Conservation (phyloP, 495 filamentous ascomycete species). For the Darksidea phi region DNA sequence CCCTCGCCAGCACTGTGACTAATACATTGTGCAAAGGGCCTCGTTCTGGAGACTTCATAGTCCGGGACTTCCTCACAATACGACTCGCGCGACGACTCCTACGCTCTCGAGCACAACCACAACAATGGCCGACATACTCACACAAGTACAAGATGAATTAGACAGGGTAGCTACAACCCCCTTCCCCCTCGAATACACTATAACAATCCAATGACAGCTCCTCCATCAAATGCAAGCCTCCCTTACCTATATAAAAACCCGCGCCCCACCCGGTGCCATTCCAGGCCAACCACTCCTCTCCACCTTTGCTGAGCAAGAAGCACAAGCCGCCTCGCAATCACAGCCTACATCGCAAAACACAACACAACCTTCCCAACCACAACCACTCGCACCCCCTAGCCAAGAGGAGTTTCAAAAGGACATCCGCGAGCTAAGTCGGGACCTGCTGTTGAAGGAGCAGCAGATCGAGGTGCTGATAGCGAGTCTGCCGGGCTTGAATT, state of each 20-base stretch:
- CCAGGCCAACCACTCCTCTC: constrained; percentile 32
- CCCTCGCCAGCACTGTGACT: not conserved
- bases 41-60: too few species aligned
- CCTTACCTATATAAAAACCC: constrained; percentile 76
- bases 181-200: not conserved
- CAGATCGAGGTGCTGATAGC: constrained; percentile 89
- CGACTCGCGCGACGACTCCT: constrained; percentile 3
- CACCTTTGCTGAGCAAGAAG: constrained; percentile 8
- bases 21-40: too few species aligned
- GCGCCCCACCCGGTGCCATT: constrained; percentile 73
- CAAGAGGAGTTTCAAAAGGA: constrained; percentile 63
- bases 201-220: not conserved
- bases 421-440: constrained; percentile 77
- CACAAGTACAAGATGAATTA: constrained; percentile 91
- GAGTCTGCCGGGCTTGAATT: constrained; percentile 79
- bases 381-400: constrained; percentile 51
- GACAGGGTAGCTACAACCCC: constrained; percentile 65
- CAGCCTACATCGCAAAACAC: constrained; percentile 15
- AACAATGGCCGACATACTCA: constrained; percentile 83
- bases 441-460: constrained; percentile 86
- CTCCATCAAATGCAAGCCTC: constrained; percentile 83
- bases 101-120: not conserved
- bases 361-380: constrained; percentile 36
- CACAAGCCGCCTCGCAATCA: constrained; percentile 12
- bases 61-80: too few species aligned